A percentile compares a stretch with the other conserved stretches of the same genome.
These are phyloP conservation scores for Rhodotorula toruloides DNA, from an alignment of 768 basidiomycete species.

Conservation along the genomic window DNA sequence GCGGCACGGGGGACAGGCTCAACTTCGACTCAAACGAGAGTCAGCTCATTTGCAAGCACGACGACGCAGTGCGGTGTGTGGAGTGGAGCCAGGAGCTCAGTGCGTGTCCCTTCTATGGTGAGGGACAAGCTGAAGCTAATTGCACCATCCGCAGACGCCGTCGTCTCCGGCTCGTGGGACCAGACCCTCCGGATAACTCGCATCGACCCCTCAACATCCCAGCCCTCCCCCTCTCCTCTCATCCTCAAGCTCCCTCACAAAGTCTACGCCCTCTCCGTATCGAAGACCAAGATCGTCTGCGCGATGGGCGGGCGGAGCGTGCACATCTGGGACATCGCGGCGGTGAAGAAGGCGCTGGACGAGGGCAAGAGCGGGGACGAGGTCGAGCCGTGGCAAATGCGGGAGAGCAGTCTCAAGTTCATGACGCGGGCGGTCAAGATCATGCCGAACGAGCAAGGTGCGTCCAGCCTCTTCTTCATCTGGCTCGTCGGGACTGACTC, in stretches of 20 bases:
- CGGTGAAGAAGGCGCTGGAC: slow-evolving; percentile 52
- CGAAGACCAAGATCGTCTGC: slow-evolving; percentile 74
- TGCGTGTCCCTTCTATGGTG: slow-evolving; percentile 47
- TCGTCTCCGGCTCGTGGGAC: slow-evolving; percentile 91
- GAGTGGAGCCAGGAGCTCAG: slow-evolving; percentile 63
- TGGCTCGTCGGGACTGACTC: neutral
- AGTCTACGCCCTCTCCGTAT: slow-evolving; percentile 75
- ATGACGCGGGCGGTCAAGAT: slow-evolving; percentile 87
- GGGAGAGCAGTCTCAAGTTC: slow-evolving; percentile 91
- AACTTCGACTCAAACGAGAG: slow-evolving; percentile 70
- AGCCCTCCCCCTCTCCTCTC: slow-evolving; percentile 51
- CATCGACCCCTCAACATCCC: slow-evolving; percentile 59
- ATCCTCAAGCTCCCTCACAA: slow-evolving; percentile 70
- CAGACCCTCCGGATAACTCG: slow-evolving; percentile 74
- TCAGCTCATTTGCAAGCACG: slow-evolving; percentile 70
- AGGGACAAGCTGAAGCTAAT: neutral
- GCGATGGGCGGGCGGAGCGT: slow-evolving; percentile 88
- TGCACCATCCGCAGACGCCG: slow-evolving; percentile 52
- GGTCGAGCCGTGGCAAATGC: slow-evolving; percentile 60
- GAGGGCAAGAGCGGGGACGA: slow-evolving; percentile 41
- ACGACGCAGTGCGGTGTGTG: slow-evolving; percentile 72
- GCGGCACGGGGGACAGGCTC: slow-evolving; percentile 54
- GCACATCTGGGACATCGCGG: slow-evolving; percentile 78
- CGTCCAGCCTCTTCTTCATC: slow-evolving; percentile 29
- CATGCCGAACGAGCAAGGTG: slow-evolving; percentile 88